phyloP scores from a whole-genome alignment of 208 protist species.

The Leishmania tropica region DNA sequence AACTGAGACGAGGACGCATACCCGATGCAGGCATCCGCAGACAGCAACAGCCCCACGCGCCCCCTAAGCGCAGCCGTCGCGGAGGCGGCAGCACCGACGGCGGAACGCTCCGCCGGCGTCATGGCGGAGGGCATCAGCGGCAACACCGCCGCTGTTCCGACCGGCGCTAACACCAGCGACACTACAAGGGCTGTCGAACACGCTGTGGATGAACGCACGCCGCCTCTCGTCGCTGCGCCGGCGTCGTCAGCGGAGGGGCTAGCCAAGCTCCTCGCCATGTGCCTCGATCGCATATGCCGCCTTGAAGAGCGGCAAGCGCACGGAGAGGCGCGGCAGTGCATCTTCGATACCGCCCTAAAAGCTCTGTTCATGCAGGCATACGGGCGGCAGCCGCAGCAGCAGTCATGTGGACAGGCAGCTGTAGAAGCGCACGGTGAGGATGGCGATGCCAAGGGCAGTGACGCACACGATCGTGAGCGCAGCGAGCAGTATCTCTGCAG shows the following conservation, averaged over 20 bases:
- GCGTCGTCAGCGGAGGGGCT: neutral
- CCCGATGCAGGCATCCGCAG: neutral
- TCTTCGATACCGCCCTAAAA: neutral
- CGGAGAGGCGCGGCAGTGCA: neutral
- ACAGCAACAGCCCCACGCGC: neutral
- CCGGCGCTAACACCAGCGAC: neutral
- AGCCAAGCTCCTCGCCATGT: neutral
- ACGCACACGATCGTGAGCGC: neutral
- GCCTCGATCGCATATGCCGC: neutral
- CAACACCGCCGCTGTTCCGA: neutral
- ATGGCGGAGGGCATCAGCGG: neutral
- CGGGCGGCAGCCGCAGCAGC: neutral
- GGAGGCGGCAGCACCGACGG: neutral
- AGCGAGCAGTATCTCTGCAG: neutral
- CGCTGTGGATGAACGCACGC: neutral
- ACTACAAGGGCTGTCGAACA: neutral
- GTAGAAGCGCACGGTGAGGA: neutral
- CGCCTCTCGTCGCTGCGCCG: neutral
- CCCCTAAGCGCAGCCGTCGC: neutral
- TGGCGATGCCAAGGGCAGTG: neutral
- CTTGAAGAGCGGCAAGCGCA: neutral
- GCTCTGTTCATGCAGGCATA: neutral
- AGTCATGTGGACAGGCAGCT: neutral
- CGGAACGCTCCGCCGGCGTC: neutral
- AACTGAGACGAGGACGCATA: neutral